Evolutionary conservation across 176 grass and related monocot species (phyloP), one percentile per base, ranked within the genome.

Genomic region (Elymus sibiricus): DNA sequence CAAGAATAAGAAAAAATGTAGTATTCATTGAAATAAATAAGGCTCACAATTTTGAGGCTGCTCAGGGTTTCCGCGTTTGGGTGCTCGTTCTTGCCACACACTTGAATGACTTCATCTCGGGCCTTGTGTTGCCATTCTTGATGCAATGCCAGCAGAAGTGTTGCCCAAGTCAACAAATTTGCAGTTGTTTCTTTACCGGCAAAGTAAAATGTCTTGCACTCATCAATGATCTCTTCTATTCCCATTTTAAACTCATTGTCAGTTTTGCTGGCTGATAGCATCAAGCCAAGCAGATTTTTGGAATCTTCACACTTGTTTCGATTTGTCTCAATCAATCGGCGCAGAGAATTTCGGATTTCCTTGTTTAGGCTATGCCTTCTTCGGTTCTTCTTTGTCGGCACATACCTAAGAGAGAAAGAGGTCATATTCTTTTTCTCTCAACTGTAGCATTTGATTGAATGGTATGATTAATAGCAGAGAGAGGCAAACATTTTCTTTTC

Each of bases 171-270:
- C 81, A 94, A 87, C 60, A 97, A 81, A 82, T 86, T 91, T 19
- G 90, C 86, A 24, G 95, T 97, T 63, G 95, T 97, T 86, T 94
- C 95, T 85, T 89, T 97, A 9, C 95, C 92, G 1, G 92, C 84
- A 86, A 94, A 92, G 78, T 97, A 97, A 64, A 94, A 97, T 79
- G 92, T 83, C 82, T 94, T 97, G 86, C 95, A 94, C 88, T 94
- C 90, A 44, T 94, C 86, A 61, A 97, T 91, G 79, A 97, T 97
- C 61, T 94, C 95, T 84, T 97, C 90, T 49, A 92, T 91, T 89
- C 80, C 92, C 92, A 97, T 92, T 87, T 79, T 83, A 27, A 85
- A 83, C 86, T 90, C 81, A 1, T 26, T 43, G 14, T 59, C 81
- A 85, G 85, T 25, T 77, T 90, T 97, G 62, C 87, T 79, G 19